Percentiles rank a stretch among this genome's conserved stretches.
phyloP scores from a whole-genome alignment of 164 flowering plant species.

The Akebia trifoliata region DNA sequence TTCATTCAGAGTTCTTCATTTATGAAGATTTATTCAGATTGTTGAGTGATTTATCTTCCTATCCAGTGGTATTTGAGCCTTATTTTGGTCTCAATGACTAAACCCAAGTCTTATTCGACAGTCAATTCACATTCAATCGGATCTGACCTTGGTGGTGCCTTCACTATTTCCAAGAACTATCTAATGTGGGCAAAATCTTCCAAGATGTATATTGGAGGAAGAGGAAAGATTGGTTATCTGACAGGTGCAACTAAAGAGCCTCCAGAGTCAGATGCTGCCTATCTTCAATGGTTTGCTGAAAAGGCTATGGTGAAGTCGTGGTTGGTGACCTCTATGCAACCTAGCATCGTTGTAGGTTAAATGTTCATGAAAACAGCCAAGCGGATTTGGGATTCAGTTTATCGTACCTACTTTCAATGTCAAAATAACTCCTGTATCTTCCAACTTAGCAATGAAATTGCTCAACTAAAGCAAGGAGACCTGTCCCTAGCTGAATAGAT shows the following conservation, averaged over 20 bases:
- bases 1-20: too few relatives aligned
- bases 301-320: neutral
- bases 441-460: neutral
- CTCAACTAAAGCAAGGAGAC: neutral
- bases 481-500: neutral
- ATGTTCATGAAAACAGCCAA: neutral
- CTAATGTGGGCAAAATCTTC: too few relatives aligned
- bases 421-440: neutral
- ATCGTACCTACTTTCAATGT: neutral
- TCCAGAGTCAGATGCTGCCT: neutral
- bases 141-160: too few relatives aligned
- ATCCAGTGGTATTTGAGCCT: too few relatives aligned
- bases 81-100: too few relatives aligned
- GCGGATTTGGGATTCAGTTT: neutral
- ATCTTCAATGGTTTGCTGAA: neutral
- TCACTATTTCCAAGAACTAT: too few relatives aligned
- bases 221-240: neutral
- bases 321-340: neutral
- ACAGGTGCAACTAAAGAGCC: neutral
- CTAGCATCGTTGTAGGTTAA: neutral
- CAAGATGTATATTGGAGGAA: too few relatives aligned
- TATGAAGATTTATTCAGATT: too few relatives aligned
- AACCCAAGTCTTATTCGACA: too few relatives aligned
- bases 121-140: too few relatives aligned
- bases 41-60: too few relatives aligned